Evolutionary conservation across 2,329 filamentous ascomycete species (phyloP), one percentile per base, ranked within the genome.

Genomic region (Stachybotrys elegans): DNA sequence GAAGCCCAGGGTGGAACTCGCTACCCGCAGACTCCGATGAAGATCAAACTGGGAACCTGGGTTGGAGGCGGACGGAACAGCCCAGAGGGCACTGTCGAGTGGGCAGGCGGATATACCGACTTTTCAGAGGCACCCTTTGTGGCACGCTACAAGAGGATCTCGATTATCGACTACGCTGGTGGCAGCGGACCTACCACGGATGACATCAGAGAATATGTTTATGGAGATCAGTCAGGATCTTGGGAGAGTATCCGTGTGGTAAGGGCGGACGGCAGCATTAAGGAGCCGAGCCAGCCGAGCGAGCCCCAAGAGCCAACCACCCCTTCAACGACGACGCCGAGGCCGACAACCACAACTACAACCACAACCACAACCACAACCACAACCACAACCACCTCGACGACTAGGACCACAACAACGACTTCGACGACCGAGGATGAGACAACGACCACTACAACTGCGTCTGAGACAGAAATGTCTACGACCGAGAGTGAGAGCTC

Each of bases 11-110:
- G 68, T 42, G 81, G 79, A 38, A 63, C 67, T 42, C 73, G 76
- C 50, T 88, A 78, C 69, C 84, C 84, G 37, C 84, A 88, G 70
- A 86, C 83, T 5, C 84, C 84, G 42, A 83, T 84, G 78, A 78
- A 82, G 61, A 61, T 88, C 58, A 83, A 81, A 63, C 65, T 88
- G 25, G 84, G 85, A 49, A 76, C 78, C 52, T 87, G 84, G 83
- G 75, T 78, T 32, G 79, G 70, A 34, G 79, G 79, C 32, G 65
- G 73, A 53, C 63, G 67, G 40, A 63, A 68, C 44, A 85, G 88
- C 51, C 59, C 78, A 14, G 62, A 76, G 43, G 88, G 88, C 45
- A 93, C 88, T 22, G 83, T 90, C 47, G 48, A 72, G 43, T 84
- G 81, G 81, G 79, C 81, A 32, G 84, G 83, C 51, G 85, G 84